Conservation (phyloP, 306 rosid genomes). For the Geum urbanum region DNA sequence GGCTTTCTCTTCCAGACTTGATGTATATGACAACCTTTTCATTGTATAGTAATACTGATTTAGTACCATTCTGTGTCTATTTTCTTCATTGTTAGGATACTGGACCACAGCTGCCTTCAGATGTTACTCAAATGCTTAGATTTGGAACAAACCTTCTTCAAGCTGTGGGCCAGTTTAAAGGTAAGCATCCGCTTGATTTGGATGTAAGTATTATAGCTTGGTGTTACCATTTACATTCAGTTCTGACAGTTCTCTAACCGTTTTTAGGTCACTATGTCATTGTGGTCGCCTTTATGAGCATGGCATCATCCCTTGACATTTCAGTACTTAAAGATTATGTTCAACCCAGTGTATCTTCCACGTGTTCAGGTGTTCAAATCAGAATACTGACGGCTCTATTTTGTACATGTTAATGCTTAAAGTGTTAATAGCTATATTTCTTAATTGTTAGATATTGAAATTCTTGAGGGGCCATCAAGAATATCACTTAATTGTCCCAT, state of each 20-base stretch:
- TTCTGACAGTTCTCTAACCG: conserved; percentile 29
- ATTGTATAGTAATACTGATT: conserved; percentile 23
- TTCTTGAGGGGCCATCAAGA: conserved; percentile 84
- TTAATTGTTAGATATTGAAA: conserved; percentile 53
- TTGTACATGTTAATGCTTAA: neutral
- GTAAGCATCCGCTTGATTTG: conserved; percentile 39
- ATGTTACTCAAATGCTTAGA: conserved; percentile 58
- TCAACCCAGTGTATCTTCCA: conserved; percentile 46
- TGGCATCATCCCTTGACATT: conserved; percentile 34
- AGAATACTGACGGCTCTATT: neutral
- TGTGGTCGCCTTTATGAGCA: conserved; percentile 66
- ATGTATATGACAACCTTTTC: conserved; percentile 15
- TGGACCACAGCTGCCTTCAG: conserved; percentile 87
- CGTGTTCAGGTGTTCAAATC: conserved; percentile 51
- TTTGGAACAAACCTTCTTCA: conserved; percentile 88
- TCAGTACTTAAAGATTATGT: conserved; percentile 58
- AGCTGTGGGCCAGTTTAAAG: conserved; percentile 80
- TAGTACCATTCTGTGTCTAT: conserved; percentile 14
- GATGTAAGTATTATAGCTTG: conserved; percentile 26
- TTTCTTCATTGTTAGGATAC: conserved; percentile 50
- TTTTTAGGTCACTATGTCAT: conserved; percentile 69
- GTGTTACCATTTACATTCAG: conserved; percentile 12
- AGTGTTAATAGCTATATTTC: neutral
- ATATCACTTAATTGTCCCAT: conserved; percentile 94
- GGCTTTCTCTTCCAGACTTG: conserved; percentile 16